These are phyloP conservation scores for Nicotiana tomentosiformis DNA, from an alignment of 257 asterid species.

Conservation along the genomic window DNA sequence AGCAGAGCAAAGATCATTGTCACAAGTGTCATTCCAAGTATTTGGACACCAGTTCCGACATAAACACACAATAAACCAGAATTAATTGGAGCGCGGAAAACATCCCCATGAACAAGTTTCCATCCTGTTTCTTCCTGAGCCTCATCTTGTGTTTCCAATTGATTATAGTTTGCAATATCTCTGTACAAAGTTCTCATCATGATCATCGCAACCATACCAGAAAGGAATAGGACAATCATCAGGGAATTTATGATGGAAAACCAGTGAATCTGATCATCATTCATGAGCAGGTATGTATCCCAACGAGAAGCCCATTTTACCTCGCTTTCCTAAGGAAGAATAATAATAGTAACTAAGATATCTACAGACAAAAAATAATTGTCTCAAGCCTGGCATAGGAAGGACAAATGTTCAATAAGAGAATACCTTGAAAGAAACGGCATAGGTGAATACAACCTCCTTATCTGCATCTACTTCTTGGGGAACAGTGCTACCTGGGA, in stretches of 20 bases:
- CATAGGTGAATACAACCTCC: slow-evolving; percentile 63
- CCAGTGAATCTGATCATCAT: slow-evolving; percentile 93
- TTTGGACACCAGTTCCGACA: slow-evolving; percentile 81
- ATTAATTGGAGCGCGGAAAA: slow-evolving; percentile 59
- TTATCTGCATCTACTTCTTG: slow-evolving; percentile 72
- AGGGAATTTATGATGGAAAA: slow-evolving; percentile 86
- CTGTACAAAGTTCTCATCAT: slow-evolving; percentile 89
- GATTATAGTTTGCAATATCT: slow-evolving; percentile 88
- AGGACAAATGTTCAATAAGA: slow-evolving; percentile 1
- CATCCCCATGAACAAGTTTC: slow-evolving; percentile 92
- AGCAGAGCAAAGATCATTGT: slow-evolving; percentile 77
- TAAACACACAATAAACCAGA: slow-evolving; percentile 75
- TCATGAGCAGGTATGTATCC: slow-evolving; percentile 94
- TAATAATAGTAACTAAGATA: slow-evolving; percentile 4
- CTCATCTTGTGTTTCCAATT: slow-evolving; percentile 84
- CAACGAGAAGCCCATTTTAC: slow-evolving; percentile 93
- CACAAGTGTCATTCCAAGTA: slow-evolving; percentile 78
- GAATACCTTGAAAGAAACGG: slow-evolving; percentile 65
- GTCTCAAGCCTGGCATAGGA: not conserved
- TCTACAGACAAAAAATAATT: not conserved
- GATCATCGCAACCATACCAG: slow-evolving; percentile 97
- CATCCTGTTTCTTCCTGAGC: slow-evolving; percentile 94
- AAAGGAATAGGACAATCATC: slow-evolving; percentile 90
- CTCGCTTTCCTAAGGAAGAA: slow-evolving; percentile 53
- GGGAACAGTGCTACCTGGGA: slow-evolving; percentile 70